phyloP scores from a whole-genome alignment of 805 yeast species.

The Candida stauntonica region DNA sequence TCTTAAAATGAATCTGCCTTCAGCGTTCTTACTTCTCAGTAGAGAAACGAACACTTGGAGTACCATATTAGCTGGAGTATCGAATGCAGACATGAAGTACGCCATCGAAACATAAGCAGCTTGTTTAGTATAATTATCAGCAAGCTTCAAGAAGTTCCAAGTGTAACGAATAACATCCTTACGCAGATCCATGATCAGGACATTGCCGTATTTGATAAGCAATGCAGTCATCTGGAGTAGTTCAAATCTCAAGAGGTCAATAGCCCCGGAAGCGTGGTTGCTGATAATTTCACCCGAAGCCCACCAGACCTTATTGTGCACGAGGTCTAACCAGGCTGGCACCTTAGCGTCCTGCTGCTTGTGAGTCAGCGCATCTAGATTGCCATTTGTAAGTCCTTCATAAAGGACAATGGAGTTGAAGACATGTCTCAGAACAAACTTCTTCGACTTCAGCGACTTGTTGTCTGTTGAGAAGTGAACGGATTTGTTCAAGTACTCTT shows the following conservation, averaged over 20 bases:
- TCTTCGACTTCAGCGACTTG: constrained; percentile 47
- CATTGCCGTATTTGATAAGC: constrained; percentile 65
- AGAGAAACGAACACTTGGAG: constrained; percentile 91
- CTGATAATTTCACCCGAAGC: constrained; percentile 49
- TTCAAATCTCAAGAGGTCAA: constrained; percentile 73
- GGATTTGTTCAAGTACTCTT: constrained; percentile 46
- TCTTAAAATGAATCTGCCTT: constrained; percentile 75
- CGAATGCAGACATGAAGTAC: constrained; percentile 79
- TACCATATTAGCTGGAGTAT: constrained; percentile 83
- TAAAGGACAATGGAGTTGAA: constrained; percentile 62
- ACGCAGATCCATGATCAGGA: constrained; percentile 50
- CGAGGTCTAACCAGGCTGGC: constrained; percentile 59
- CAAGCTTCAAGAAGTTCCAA: constrained; percentile 89
- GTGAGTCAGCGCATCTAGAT: constrained; percentile 43
- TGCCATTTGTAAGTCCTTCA: constrained; percentile 50
- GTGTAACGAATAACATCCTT: constrained; percentile 89
- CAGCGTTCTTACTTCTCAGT: constrained; percentile 78
- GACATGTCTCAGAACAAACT: constrained; percentile 56
- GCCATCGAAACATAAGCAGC: constrained; percentile 89
- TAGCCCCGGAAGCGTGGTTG: constrained; percentile 56
- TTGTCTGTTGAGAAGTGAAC: constrained; percentile 46
- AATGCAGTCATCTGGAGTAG: constrained; percentile 77
- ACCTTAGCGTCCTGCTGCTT: constrained; percentile 26
- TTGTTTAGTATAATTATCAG: constrained; percentile 84
- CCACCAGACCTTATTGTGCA: constrained; percentile 72